A percentile compares a stretch with the other conserved stretches of the same genome.
These are phyloP conservation scores for Eucalyptus regnans DNA, from an alignment of 345 rosid species.

Conservation along the genomic window DNA sequence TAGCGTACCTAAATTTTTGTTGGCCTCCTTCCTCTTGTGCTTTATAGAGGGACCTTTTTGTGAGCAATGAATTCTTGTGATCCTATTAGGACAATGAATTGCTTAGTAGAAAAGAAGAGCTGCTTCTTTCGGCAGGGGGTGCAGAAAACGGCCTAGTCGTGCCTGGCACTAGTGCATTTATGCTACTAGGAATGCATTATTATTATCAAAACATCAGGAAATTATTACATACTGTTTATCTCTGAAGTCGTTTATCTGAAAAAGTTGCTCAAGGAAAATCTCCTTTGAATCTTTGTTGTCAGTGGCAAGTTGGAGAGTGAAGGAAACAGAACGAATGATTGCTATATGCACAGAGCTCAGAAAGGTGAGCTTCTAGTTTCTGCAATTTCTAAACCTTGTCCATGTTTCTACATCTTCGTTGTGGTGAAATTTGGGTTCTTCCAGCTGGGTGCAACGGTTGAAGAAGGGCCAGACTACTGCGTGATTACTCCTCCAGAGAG, in stretches of 20 bases:
- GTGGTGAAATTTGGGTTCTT: neutral
- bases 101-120: neutral
- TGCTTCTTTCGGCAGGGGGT: neutral
- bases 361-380: constrained; percentile 36
- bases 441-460: constrained; percentile 96
- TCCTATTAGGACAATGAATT: neutral
- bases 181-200: neutral
- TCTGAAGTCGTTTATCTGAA: neutral
- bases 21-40: neutral
- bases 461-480: constrained; percentile 94
- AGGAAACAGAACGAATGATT: constrained; percentile 95
- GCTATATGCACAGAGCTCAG: constrained; percentile 93
- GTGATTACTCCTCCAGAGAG: constrained; percentile 92
- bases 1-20: neutral
- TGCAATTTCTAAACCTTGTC: neutral
- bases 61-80: neutral
- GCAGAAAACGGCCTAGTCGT: neutral
- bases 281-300: neutral
- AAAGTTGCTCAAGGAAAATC: neutral
- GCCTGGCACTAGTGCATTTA: neutral
- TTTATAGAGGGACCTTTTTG: neutral
- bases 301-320: constrained; percentile 99
- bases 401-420: neutral
- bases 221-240: neutral
- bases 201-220: neutral